A percentile compares a stretch with the other conserved stretches of the same genome.
Evolutionary conservation across 768 basidiomycete species (phyloP).

Genomic region (Mycena capillaripes): DNA sequence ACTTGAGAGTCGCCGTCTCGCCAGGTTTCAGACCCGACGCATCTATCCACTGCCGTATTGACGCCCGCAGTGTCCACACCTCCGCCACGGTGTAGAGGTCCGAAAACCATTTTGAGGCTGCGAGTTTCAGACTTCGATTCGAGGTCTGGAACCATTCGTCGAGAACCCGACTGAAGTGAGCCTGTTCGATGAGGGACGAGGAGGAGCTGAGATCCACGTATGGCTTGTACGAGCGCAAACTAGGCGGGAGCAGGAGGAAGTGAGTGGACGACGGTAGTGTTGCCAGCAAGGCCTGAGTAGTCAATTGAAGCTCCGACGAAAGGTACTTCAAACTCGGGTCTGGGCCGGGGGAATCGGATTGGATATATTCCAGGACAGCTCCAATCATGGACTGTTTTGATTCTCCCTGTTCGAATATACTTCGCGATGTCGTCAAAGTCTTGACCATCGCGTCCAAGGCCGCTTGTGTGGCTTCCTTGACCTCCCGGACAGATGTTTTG

Average conservation of each 20-base stretch:
- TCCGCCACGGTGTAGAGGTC: constrained; percentile 72
- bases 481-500: constrained; percentile 60
- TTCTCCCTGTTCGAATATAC: constrained; percentile 64
- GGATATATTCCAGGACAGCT: constrained; percentile 72
- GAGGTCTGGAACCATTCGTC: constrained; percentile 76
- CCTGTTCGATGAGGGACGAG: constrained; percentile 63
- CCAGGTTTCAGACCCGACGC: constrained; percentile 58
- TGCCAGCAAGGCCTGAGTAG: constrained; percentile 76
- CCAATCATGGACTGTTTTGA: constrained; percentile 63
- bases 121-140: constrained; percentile 56
- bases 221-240: constrained; percentile 84
- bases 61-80: constrained; percentile 79
- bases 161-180: constrained; percentile 61
- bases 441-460: constrained; percentile 68
- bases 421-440: constrained; percentile 70
- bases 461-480: constrained; percentile 66
- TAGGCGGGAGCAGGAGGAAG: constrained; percentile 80
- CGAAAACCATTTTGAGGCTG: constrained; percentile 69
- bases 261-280: constrained; percentile 88
- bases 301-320: constrained; percentile 69
- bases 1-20: constrained; percentile 62
- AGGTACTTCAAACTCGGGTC: constrained; percentile 43
- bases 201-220: constrained; percentile 82
- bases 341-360: constrained; percentile 58
- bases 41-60: constrained; percentile 61